Evolutionary conservation across 176 grass and related monocot genomes (phyloP).

Genomic region (Zoysia japonica): DNA sequence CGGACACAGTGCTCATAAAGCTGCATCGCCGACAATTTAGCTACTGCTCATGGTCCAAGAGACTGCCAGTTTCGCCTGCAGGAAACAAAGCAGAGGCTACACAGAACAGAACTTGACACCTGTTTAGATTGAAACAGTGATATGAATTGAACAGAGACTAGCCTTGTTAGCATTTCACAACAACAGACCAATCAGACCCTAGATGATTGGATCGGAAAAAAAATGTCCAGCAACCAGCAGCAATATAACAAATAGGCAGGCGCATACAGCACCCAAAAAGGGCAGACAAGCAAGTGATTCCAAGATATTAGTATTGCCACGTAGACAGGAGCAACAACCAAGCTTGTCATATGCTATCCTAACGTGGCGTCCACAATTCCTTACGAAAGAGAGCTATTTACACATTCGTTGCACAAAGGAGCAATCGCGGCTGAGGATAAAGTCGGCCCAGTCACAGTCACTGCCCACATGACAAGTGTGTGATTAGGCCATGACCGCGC

Average conservation of each 20-base stretch:
- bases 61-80: background rate
- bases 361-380: slow-evolving; percentile 26
- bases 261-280: background rate
- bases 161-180: background rate
- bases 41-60: background rate
- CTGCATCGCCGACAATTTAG: background rate
- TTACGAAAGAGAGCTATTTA: background rate
- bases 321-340: slow-evolving; percentile 9
- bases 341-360: background rate
- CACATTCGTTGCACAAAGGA: background rate
- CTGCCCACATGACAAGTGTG: slow-evolving; percentile 26
- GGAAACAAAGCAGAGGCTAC: no score
- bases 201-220: background rate
- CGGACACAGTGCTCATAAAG: background rate
- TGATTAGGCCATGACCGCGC: background rate
- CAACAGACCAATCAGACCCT: background rate
- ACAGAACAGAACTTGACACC: background rate
- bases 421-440: slow-evolving; percentile 14
- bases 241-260: background rate
- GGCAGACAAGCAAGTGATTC: background rate
- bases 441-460: slow-evolving; percentile 42
- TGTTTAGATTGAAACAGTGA: background rate
- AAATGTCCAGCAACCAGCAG: background rate
- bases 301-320: background rate
- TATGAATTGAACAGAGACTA: background rate